Conservation (phyloP, 2,329 filamentous ascomycete genomes). For the Monilinia fructicola region DNA sequence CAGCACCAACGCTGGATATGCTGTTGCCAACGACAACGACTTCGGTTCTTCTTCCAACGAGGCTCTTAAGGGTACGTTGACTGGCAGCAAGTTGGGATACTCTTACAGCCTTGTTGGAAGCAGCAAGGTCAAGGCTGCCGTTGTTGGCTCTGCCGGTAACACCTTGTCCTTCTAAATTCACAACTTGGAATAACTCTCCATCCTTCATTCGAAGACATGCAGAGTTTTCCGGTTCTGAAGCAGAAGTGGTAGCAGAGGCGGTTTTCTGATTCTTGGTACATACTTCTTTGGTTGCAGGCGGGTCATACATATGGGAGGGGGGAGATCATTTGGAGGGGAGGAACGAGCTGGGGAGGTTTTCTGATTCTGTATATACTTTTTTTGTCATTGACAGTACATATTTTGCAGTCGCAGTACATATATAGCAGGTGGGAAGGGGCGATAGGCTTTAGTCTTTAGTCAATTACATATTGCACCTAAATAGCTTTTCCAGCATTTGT, state of each 20-base stretch:
- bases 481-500: neutral
- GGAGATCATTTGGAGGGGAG: too few species aligned
- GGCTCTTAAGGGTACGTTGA: slow-evolving; percentile 51
- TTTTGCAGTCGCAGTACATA: neutral
- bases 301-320: neutral
- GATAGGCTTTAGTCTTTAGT: neutral
- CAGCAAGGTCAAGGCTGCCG: slow-evolving; percentile 46
- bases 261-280: too few species aligned
- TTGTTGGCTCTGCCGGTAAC: slow-evolving; percentile 41
- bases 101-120: slow-evolving; percentile 53
- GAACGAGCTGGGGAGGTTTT: neutral
- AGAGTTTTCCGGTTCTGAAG: too few species aligned
- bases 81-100: slow-evolving; percentile 47
- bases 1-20: slow-evolving; percentile 43
- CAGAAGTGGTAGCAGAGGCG: too few species aligned
- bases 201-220: neutral
- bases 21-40: slow-evolving; percentile 47
- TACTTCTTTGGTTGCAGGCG: too few species aligned
- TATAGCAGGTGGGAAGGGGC: neutral
- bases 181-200: neutral
- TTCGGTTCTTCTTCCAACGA: slow-evolving; percentile 49
- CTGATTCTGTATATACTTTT: neutral
- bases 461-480: neutral
- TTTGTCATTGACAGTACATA: neutral
- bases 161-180: slow-evolving; percentile 38